Base-by-base conservation (phyloP, 768 basidiomycete species). In the Serendipita vermifera region DNA sequence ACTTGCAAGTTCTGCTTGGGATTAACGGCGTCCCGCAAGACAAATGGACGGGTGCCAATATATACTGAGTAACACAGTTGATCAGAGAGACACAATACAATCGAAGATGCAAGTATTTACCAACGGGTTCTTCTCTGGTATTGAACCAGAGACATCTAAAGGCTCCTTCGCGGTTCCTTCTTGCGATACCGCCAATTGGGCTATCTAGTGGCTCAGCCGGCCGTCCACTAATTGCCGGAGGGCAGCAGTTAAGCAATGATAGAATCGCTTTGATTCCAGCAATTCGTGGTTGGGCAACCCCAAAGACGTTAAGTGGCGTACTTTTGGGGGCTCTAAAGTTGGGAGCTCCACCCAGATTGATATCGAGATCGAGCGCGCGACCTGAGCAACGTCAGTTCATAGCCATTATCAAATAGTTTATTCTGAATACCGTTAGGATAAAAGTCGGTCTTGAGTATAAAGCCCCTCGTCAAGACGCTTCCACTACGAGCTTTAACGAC, bases 381-480 rank as follows among this genome's bases (percentile, higher is more conserved):
- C 88, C 88, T 90, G 59, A 51, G 56, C 55, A 22, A 33, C 31
- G 13, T 58, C 3, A 26, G 7, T 29, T 17, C 32, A 46, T n/a
- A 63, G 51, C 46, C 17, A 32, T 33, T n/a, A 38, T 38, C 33
- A 33, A 20, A 24, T 56, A 27, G 4, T 15, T 35, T 55, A 29
- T 14, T 5, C 15, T 27, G 6, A 32, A 33, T 35, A 24, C 84
- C 85, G 59, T 85, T 85, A 32, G 85, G 85, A 68, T 88, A 84
- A 66, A 84, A 75, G 70, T 96, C 93, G 15, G 91, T 93, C 74
- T 98, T 99, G 62, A 99, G 71, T 56, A 99, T 93, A 67, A 92
- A 89, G 0, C 91, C 88, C 59, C 90, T 72, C 3, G 85, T 82
- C 4, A 94, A 72, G 32, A 94, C 90, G 62, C 85, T 87, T 15